Evolutionary conservation across 139 green algal genomes (phyloP).

Genomic region (Mesotaenium endlicherianum): DNA sequence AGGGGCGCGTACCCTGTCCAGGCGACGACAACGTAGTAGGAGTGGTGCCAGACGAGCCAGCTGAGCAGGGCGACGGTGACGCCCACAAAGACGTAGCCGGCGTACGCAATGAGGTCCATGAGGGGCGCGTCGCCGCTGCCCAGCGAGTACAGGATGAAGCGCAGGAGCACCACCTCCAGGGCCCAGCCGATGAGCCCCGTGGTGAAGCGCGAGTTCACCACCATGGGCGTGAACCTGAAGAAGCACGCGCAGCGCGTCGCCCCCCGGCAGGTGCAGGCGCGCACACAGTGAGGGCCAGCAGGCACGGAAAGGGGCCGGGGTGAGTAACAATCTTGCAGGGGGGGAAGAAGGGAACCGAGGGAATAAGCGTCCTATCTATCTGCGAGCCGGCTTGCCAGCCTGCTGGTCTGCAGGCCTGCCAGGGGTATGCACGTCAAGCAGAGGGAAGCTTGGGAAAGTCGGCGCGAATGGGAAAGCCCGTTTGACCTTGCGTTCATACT

Average conservation of each 20-base stretch:
- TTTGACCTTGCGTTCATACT: too few relatives aligned
- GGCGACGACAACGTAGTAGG: conserved; percentile 66
- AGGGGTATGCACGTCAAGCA: too few relatives aligned
- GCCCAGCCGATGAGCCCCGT: conserved; percentile 64
- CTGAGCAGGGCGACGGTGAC: conserved; percentile 33
- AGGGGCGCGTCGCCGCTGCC: conserved; percentile 65
- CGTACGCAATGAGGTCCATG: conserved; percentile 81
- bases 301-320: too few relatives aligned
- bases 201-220: conserved; percentile 70
- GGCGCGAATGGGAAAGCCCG: too few relatives aligned
- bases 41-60: conserved; percentile 45
- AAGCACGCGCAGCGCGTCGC: background rate
- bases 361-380: too few relatives aligned
- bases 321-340: too few relatives aligned
- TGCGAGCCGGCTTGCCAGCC: too few relatives aligned
- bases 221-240: conserved; percentile 68
- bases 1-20: conserved; percentile 65
- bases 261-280: too few relatives aligned
- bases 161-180: conserved; percentile 65
- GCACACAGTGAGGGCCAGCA: too few relatives aligned
- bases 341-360: too few relatives aligned
- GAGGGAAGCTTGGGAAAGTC: too few relatives aligned
- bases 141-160: conserved; percentile 67
- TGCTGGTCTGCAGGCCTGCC: too few relatives aligned
- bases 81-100: conserved; percentile 61